Conservation (phyloP, 345 rosid species). For the Carallia pectinifolia region DNA sequence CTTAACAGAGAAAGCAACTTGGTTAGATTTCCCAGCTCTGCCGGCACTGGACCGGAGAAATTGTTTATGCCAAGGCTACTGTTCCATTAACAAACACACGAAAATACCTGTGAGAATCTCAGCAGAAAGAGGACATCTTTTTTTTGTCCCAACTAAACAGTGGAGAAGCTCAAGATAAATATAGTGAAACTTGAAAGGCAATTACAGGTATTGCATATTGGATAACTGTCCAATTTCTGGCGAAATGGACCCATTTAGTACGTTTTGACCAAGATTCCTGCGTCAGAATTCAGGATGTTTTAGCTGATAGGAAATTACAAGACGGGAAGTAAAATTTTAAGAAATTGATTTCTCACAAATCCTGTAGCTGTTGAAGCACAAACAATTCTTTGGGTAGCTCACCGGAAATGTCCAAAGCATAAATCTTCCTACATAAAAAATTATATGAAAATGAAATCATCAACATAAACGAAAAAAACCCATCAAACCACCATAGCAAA, state of each 20-base stretch:
- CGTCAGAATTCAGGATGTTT: conserved; percentile 7
- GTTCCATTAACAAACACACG: conserved; percentile 24
- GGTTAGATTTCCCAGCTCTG: conserved; percentile 52
- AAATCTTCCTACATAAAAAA: conserved; percentile 44
- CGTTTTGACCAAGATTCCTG: conserved; percentile 59
- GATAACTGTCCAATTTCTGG: conserved; percentile 45
- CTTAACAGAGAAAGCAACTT: conserved; percentile 53
- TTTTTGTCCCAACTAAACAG: neutral
- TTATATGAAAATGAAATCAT: neutral
- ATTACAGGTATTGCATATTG: conserved; percentile 57
- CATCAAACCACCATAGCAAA: neutral
- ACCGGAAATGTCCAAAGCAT: conserved; percentile 58
- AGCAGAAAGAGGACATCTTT: neutral
- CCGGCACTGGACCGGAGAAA: conserved; percentile 47
- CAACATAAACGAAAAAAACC: neutral
- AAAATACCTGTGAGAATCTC: conserved; percentile 11
- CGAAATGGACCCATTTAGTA: conserved; percentile 47
- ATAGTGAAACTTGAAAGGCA: conserved; percentile 4
- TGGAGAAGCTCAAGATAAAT: neutral
- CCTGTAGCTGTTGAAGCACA: conserved; percentile 39
- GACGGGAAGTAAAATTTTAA: neutral
- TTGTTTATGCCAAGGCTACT: conserved; percentile 67
- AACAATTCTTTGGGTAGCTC: conserved; percentile 49
- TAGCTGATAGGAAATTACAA: conserved; percentile 1
- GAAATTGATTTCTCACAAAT: conserved; percentile 39